These are phyloP conservation scores for Pelargonium cotyledonis DNA, from an alignment of 441 rosid genomes.

Conservation along the genomic window DNA sequence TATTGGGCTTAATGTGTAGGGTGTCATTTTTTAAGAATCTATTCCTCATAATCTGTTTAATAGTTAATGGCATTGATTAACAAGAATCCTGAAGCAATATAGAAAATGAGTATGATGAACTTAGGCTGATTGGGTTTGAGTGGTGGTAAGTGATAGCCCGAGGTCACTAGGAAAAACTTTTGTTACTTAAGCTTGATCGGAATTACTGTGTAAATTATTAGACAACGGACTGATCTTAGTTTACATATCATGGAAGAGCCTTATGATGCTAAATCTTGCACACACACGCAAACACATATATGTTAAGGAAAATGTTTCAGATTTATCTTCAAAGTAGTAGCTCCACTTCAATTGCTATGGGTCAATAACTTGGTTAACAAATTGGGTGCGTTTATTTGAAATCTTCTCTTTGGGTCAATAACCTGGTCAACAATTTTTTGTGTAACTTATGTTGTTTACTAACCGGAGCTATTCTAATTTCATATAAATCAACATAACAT, in stretches of 20 bases:
- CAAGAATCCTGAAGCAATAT: not conserved
- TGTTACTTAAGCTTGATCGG: too few species aligned
- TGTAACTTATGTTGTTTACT: not conserved
- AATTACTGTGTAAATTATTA: too few species aligned
- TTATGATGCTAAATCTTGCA: too few species aligned
- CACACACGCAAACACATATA: too few species aligned
- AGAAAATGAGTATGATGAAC: not conserved
- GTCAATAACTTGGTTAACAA: not conserved
- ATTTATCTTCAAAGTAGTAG: not conserved
- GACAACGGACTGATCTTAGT: too few species aligned
- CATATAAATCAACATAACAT: not conserved
- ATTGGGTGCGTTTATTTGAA: too few species aligned
- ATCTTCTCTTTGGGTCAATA: too few species aligned
- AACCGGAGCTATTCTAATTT: not conserved
- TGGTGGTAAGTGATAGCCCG: not conserved
- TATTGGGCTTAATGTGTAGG: not conserved
- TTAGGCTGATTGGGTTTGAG: not conserved
- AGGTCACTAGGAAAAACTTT: too few species aligned
- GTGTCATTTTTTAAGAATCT: too few species aligned
- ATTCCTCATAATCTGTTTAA: not conserved
- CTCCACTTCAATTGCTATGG: not conserved
- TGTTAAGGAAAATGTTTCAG: too few species aligned
- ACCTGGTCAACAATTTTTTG: too few species aligned
- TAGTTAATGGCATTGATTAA: not conserved
- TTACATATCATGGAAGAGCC: too few species aligned